Conservation (phyloP, 1,139 yeast species). For the Ogataea hybrid region DNA sequence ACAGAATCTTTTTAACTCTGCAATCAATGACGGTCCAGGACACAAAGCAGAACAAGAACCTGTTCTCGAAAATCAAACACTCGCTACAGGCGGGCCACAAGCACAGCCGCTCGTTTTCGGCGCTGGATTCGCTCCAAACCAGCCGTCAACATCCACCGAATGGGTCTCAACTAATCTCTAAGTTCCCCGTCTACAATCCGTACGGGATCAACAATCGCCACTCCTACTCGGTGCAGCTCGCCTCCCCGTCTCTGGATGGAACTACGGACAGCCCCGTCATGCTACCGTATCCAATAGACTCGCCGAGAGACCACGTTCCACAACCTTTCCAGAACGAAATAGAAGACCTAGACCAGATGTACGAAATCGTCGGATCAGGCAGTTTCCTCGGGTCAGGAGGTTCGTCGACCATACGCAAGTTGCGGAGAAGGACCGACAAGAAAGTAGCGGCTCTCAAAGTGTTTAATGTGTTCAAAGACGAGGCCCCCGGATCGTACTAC, state of each 20-base stretch:
- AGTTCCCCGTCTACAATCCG: slow-evolving; percentile 27
- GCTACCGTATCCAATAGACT: slow-evolving; percentile 58
- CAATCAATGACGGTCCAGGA: not conserved
- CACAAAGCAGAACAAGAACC: not conserved
- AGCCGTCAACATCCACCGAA: not conserved
- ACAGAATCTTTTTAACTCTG: not conserved
- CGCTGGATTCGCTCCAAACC: not conserved
- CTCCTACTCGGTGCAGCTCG: not conserved
- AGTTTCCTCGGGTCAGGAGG: slow-evolving; percentile 67
- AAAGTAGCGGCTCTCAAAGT: slow-evolving; percentile 61
- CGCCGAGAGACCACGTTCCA: slow-evolving; percentile 65
- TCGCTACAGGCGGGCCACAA: not conserved
- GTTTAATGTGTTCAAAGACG: slow-evolving; percentile 58
- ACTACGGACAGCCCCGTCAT: slow-evolving; percentile 35
- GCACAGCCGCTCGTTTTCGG: slow-evolving; percentile 3
- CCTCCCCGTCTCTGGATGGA: slow-evolving; percentile 12
- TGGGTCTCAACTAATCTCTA: not conserved
- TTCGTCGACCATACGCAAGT: slow-evolving; percentile 52
- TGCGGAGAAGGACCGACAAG: slow-evolving; percentile 11
- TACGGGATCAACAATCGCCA: slow-evolving; percentile 27
- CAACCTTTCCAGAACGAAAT: slow-evolving; percentile 33
- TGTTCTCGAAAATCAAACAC: slow-evolving; percentile 1
- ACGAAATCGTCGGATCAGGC: slow-evolving; percentile 40
- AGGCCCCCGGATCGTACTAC: slow-evolving; percentile 58
- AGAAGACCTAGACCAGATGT: slow-evolving; percentile 22